Percentiles rank a stretch among this genome's conserved stretches.
phyloP scores from a whole-genome alignment of 257 asterid species.

The Gardenia jasminoides region DNA sequence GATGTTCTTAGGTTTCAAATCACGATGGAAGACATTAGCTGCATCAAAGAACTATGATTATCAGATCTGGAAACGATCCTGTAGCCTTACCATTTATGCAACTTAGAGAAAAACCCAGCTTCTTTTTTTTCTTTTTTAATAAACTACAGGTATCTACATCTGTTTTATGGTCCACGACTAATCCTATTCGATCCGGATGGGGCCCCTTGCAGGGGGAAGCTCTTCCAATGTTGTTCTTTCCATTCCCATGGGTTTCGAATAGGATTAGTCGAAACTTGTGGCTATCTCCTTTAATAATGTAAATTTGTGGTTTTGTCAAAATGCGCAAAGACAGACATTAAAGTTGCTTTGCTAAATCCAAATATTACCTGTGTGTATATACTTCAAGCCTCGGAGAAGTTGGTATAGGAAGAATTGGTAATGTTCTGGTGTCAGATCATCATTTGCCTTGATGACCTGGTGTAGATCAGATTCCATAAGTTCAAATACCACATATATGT shows the following conservation, averaged over 20 bases:
- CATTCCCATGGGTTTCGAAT: no score
- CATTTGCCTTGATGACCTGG: conserved; percentile 92
- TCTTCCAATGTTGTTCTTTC: no score
- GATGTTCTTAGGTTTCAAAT: conserved; percentile 81
- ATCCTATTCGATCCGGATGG: no score
- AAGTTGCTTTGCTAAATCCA: conserved; percentile 1
- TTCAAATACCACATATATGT: conserved; percentile 89
- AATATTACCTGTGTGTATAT: conserved; percentile 75
- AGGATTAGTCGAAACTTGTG: no score
- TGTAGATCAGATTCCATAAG: conserved; percentile 96
- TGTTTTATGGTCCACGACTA: no score
- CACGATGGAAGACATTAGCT: conserved; percentile 90
- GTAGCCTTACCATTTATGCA: not conserved
- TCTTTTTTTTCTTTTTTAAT: no score
- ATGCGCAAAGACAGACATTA: not conserved
- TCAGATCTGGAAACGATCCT: conserved; percentile 8
- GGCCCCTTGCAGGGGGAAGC: no score
- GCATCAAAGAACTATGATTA: conserved; percentile 27
- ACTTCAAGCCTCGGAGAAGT: conserved; percentile 88
- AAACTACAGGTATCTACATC: no score
- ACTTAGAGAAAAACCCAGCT: not conserved
- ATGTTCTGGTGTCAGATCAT: conserved; percentile 86
- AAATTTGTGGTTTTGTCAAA: not conserved
- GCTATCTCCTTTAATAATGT: no score
- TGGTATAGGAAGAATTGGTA: conserved; percentile 85